Base-by-base conservation (phyloP, 768 basidiomycete species). In the Calocybe cyanea region DNA sequence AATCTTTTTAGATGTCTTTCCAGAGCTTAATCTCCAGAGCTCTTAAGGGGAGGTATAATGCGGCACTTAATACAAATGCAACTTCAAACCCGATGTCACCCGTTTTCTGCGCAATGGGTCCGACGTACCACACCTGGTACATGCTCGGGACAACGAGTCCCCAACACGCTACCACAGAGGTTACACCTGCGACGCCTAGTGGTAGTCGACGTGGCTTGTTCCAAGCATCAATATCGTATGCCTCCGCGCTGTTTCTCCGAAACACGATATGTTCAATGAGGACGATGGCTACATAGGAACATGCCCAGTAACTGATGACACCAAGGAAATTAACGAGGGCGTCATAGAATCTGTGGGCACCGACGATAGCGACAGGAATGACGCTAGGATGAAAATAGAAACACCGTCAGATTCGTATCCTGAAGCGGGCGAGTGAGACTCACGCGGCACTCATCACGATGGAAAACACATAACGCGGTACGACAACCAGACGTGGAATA, bases 71-170 rank as follows among this genome's bases (percentile, higher is more conserved):
- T 1, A 63, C 69, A 54, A 87, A 81, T 2, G 85, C 83, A 19
- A 87, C 61, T 61, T 88, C 86, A 50, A 91, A 87, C n/a, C 86
- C 88, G 45, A 92, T 81, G 64, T 92, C 89, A 1, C 89, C 89
- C 14, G 85, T 73, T 7, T 51, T 68, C 50, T 67, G 58, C 8
- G 82, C 89, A 36, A 91, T 81, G 6, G 87, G 87, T 1, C 89
- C 89, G 0, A 71, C 67, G 55, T 78, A 91, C 86, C 85, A 91
- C 20, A 76, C 78, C 62, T 91, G 86, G 50, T 77, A 64, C 81
- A 91, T 91, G 43, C 72, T 75, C 4, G 85, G 80, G 11, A 90
- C 65, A 10, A 83, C 63, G 7, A 88, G 67, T 9, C 67, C 78
- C 41, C 83, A 80, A 2, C 80, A 73, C 39, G 73, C 59, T 3